Base-by-base conservation (phyloP, 1,139 yeast species). In the Candida buenavistaensis region DNA sequence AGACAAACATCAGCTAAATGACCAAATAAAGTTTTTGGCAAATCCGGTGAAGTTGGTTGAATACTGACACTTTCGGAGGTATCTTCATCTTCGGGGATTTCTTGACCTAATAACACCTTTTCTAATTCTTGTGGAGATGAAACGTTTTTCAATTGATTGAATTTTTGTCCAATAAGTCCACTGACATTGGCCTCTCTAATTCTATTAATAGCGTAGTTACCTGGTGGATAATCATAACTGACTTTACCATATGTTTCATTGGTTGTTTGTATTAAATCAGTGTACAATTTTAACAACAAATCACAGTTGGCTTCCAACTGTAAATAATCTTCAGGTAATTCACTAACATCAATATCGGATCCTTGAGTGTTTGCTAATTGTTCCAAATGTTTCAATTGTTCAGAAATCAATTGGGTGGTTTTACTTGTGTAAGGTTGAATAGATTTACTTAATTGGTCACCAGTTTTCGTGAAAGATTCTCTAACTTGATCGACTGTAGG, bases 151-250 rank as follows among this genome's bases (percentile, higher is more conserved):
- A 80, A 69, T 40, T 79, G 82, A 39, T 67, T 67, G 45, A 79
- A 72, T 53, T 78, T 78, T 45, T 62, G 72, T 33, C 72, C 68
- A 36, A 80, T 58, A 10, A 75, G 61, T 41, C 75, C 74, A 45
- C 87, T 76, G 50, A 82, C 78, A 47, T 82, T 83, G 33, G 78
- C 78, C 51, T 66, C 84, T 75, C 48, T 75, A 55, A 69, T 46
- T 47, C 62, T 66, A 52, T 52, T 55, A 31, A 70, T 46, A 7
- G 75, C 65, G 26, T 63, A 59, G 55, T 80, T 67, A 35, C 82
- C 84, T 25, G 88, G 88, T 20, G 89, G 89, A 48, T 80, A 82
- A 54, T 82, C 90, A 55, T 82, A 82, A 33, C 82, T 76, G 36
- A 79, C 79, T 40, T 80, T 72, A 47, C 72, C 83, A 51, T 73